Conservation (phyloP, 2,329 filamentous ascomycete genomes). For the Drechslerella dactyloides region DNA sequence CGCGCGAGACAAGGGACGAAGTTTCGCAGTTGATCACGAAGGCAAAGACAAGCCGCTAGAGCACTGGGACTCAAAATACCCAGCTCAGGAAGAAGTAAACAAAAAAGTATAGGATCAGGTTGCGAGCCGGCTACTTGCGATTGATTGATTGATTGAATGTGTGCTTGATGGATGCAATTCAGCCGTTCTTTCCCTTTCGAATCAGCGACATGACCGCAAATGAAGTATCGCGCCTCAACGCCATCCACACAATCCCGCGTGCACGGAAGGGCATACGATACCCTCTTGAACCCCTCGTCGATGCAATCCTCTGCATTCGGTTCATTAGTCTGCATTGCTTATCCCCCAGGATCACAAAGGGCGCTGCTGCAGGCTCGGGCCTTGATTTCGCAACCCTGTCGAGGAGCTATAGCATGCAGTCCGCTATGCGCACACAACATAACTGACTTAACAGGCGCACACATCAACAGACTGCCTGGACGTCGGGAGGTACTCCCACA, state of each 20-base stretch:
- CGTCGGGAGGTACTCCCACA: too few relatives aligned
- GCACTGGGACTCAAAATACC: not conserved
- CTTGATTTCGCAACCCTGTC: slow-evolving; percentile 35
- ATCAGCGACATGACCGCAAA: not conserved
- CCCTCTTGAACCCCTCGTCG: slow-evolving; percentile 2
- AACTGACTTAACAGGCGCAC: not conserved
- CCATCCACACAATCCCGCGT: not conserved
- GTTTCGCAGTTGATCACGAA: not conserved
- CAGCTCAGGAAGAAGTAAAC: not conserved
- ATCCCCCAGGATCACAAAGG: slow-evolving; percentile 5
- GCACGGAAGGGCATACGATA: not conserved
- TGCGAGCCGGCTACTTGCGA: too few relatives aligned
- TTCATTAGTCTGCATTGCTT: slow-evolving; percentile 10
- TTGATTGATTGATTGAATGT: too few relatives aligned
- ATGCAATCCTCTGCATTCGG: not conserved
- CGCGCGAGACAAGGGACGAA: slow-evolving; percentile 1
- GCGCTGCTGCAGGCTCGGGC: slow-evolving; percentile 3
- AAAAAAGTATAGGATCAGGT: too few relatives aligned
- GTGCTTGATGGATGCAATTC: too few relatives aligned
- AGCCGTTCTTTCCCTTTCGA: not conserved
- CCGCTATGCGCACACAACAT: not conserved
- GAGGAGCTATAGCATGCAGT: slow-evolving; percentile 26
- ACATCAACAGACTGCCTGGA: not conserved
- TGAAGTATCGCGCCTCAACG: slow-evolving; percentile 1
- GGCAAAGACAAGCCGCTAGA: not conserved